Evolutionary conservation across 768 basidiomycete genomes (phyloP).

Genomic region (Butyriboletus loyo): DNA sequence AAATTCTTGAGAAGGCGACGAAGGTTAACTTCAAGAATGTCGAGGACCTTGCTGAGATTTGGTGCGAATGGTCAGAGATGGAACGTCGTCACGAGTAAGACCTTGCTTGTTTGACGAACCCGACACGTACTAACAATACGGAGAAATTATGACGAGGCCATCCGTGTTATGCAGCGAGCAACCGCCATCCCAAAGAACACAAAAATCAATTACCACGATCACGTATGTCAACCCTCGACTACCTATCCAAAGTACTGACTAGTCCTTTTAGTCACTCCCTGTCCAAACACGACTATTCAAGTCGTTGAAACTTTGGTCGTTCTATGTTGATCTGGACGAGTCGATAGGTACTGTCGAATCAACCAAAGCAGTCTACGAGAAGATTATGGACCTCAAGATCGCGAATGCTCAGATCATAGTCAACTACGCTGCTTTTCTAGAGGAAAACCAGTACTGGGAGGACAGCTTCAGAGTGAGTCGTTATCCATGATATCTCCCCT

Average conservation of each 20-base stretch:
- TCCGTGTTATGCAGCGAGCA: slow-evolving; percentile 96
- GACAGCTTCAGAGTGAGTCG: slow-evolving; percentile 94
- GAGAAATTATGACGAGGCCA: slow-evolving; percentile 95
- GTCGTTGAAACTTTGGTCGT: slow-evolving; percentile 97
- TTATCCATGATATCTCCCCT: background rate
- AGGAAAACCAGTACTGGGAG: slow-evolving; percentile 97
- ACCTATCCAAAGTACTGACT: slow-evolving; percentile 11
- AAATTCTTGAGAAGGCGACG: slow-evolving; percentile 90
- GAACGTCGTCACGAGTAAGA: slow-evolving; percentile 93
- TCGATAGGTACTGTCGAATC: slow-evolving; percentile 93
- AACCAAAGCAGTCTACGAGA: slow-evolving; percentile 91
- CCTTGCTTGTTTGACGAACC: background rate
- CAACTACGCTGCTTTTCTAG: slow-evolving; percentile 95
- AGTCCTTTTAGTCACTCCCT: slow-evolving; percentile 58
- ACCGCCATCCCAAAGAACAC: slow-evolving; percentile 85
- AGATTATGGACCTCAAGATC: slow-evolving; percentile 92
- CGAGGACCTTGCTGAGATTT: slow-evolving; percentile 95
- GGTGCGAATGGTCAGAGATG: slow-evolving; percentile 99
- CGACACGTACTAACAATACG: slow-evolving; percentile 9
- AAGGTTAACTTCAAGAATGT: slow-evolving; percentile 93
- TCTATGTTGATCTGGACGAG: slow-evolving; percentile 97
- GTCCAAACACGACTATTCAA: slow-evolving; percentile 94
- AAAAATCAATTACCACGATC: slow-evolving; percentile 93
- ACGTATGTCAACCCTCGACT: slow-evolving; percentile 47
- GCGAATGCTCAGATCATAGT: slow-evolving; percentile 98